Evolutionary conservation across 2,329 filamentous ascomycete genomes (phyloP).

Genomic region (Penicillium sp.): DNA sequence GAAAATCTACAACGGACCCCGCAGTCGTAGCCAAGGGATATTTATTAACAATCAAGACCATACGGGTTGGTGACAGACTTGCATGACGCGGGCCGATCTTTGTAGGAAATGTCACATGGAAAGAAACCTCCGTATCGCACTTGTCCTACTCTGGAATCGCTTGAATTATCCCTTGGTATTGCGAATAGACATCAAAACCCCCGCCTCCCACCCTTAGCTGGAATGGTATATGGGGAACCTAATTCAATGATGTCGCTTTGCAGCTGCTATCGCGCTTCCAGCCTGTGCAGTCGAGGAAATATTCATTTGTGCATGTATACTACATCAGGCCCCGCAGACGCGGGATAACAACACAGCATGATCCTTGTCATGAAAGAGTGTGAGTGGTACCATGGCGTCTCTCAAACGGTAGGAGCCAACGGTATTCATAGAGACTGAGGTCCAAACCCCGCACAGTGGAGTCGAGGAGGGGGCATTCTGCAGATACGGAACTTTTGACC

Average conservation of each 20-base stretch:
- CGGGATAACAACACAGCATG: background rate
- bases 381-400: background rate
- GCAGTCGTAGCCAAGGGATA: background rate
- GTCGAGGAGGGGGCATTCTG: background rate
- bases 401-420: background rate
- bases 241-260: background rate
- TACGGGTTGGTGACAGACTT: background rate
- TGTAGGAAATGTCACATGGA: background rate
- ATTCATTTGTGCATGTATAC: background rate
- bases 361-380: background rate
- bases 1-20: background rate
- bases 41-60: background rate
- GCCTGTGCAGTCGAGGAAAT: background rate
- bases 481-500: background rate
- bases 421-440: background rate
- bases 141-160: background rate
- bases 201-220: background rate
- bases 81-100: background rate
- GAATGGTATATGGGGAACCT: background rate
- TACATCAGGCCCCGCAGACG: background rate
- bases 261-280: background rate
- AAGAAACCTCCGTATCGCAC: too few relatives aligned
- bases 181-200: background rate
- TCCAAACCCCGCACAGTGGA: background rate
- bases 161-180: background rate